These are phyloP conservation scores for Ophiosphaerella korrae DNA, from an alignment of 2,329 filamentous ascomycete genomes.

Conservation along the genomic window DNA sequence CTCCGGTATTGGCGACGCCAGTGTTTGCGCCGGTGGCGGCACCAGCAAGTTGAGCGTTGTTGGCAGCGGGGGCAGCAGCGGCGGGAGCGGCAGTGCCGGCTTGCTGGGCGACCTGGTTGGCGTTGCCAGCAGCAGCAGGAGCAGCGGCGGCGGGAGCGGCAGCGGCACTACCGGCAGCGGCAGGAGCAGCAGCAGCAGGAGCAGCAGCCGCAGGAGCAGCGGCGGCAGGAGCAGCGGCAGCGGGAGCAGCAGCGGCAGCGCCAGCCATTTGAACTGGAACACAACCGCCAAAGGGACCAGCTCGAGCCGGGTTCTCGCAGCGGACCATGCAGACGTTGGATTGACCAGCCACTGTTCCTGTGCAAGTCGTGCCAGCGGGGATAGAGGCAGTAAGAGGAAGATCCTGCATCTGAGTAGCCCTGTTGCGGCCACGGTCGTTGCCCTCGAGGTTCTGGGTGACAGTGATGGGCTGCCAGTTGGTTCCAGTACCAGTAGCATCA, in stretches of 20 bases:
- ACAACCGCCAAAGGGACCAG: constrained; percentile 67
- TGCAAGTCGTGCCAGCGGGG: constrained; percentile 61
- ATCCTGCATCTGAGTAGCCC: constrained; percentile 33
- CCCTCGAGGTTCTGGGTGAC: constrained; percentile 62
- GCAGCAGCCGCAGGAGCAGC: constrained; percentile 10
- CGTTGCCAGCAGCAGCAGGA: constrained; percentile 1
- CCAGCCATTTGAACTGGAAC: constrained; percentile 60
- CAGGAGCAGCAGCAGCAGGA: constrained; percentile 9
- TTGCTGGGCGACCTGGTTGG: background rate
- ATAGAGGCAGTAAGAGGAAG: constrained; percentile 64
- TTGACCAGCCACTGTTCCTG: constrained; percentile 64
- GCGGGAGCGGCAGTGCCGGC: constrained; percentile 2
- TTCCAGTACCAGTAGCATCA: constrained; percentile 63
- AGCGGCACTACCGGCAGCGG: constrained; percentile 8
- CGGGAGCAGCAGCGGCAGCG: constrained; percentile 15
- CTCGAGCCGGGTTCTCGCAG: constrained; percentile 64
- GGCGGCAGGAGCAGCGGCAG: constrained; percentile 12
- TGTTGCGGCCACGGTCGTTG: constrained; percentile 54
- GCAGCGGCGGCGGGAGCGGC: constrained; percentile 4
- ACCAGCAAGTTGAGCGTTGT: constrained; percentile 3
- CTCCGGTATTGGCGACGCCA: constrained; percentile 6
- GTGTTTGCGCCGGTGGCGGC: constrained; percentile 9
- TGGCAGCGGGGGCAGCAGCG: constrained; percentile 6
- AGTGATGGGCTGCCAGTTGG: constrained; percentile 58
- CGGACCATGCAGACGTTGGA: constrained; percentile 66